phyloP scores from a whole-genome alignment of 257 asterid genomes.

The Lithospermum erythrorhizon region DNA sequence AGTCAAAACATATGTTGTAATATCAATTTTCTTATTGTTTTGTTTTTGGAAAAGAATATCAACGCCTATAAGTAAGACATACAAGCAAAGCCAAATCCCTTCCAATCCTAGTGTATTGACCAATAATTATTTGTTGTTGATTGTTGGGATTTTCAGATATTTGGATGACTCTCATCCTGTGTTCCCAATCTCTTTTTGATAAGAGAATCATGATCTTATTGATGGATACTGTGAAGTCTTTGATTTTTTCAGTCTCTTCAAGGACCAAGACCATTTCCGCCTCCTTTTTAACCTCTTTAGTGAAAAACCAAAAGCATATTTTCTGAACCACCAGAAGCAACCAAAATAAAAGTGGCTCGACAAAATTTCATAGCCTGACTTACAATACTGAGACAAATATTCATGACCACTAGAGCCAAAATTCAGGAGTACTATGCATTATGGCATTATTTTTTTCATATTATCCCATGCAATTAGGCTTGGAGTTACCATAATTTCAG shows the following conservation, averaged over 20 bases:
- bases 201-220: background rate
- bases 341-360: background rate
- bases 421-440: background rate
- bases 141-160: background rate
- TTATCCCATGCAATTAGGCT: background rate
- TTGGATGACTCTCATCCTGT: too few species aligned
- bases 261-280: background rate
- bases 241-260: background rate
- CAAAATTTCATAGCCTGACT: slow-evolving; percentile 7
- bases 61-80: too few species aligned
- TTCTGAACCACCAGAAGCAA: background rate
- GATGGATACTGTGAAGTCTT: background rate
- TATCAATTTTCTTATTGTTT: too few species aligned
- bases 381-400: slow-evolving; percentile 9
- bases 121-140: background rate
- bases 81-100: too few species aligned
- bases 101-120: background rate
- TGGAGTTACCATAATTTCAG: slow-evolving; percentile 9
- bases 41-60: too few species aligned
- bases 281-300: background rate
- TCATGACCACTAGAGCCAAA: slow-evolving; percentile 2
- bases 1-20: too few species aligned
- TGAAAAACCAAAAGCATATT: slow-evolving; percentile 2
- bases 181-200: too few species aligned
- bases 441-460: background rate